Base-by-base conservation (phyloP, 169 alveolate genomes). In the Perkinsus chesapeaki region DNA sequence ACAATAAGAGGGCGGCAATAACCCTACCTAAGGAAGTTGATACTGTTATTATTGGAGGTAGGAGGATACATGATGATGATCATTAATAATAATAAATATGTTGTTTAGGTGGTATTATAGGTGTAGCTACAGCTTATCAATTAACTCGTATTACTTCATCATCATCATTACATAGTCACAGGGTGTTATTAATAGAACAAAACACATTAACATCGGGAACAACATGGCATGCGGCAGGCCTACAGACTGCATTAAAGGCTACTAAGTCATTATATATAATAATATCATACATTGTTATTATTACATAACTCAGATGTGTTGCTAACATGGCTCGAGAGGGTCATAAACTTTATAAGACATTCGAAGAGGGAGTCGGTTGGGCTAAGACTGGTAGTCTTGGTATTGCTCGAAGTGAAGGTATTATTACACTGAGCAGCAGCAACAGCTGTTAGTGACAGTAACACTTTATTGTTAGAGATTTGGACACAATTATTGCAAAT, bases 171-270 rank as follows among this genome's bases (percentile, higher is more conserved):
- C n/a, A n/a, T n/a, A n/a, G n/a, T n/a, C 93, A 91, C 39, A 47
- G 39, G 9, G 38, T 43, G 37, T 47, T 91, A 0, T 48, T 91
- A 0, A n/a, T 91, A 23, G 93, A 91, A 73, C 93, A 91, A 48
- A 91, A 91, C 47, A 31, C 93, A 31, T 47, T 91, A 31, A 91
- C 93, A 0, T 39, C 82, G 9, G 93, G 93, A 1, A 43, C 93
- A 43, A 91, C 93, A 34, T 91, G 93, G 93, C 93, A 91, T 39
- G 93, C 93, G 3, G 93, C 93, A 3, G 93, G 93, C 10, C 91
- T 91, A 3, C 36, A n/a, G 48, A 91, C 93, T 72, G 91, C 60
- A 39, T 39, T 91, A 82, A 91, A 91, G 73, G 93, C 37, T 7
- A 34, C 27, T 60, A 60, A 60, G 82, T 60, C 12, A 34, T 1